These are phyloP conservation scores for Naganishia kalamii DNA, from an alignment of 768 basidiomycete species.

Conservation along the genomic window DNA sequence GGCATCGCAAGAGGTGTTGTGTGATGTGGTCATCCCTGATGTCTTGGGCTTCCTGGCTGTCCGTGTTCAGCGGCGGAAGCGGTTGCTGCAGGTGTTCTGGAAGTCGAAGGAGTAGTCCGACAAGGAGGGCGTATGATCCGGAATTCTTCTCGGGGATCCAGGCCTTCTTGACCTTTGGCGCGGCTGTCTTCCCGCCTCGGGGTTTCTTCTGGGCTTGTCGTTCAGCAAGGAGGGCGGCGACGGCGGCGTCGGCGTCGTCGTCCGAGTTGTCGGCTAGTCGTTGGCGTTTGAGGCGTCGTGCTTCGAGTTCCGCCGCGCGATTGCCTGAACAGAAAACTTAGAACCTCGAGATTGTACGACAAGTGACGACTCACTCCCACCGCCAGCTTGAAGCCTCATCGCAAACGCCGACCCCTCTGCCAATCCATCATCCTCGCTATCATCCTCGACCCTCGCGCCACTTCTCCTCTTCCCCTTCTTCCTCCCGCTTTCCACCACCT, in stretches of 20 bases:
- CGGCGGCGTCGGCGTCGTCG: background rate
- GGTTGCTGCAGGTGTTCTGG: constrained; percentile 5
- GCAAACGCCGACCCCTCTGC: background rate
- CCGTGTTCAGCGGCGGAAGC: background rate
- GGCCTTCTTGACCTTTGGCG: background rate
- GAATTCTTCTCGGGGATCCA: constrained; percentile 37
- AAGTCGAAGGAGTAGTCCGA: constrained; percentile 34
- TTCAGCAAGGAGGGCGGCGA: background rate
- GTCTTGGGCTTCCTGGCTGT: constrained; percentile 29
- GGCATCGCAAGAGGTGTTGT: constrained; percentile 28
- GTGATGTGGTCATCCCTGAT: constrained; percentile 24
- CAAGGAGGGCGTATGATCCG: constrained; percentile 41
- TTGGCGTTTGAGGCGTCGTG: background rate
- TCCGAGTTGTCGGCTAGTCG: background rate
- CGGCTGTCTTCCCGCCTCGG: constrained; percentile 17
- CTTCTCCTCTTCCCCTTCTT: background rate
- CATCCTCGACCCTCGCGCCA: background rate
- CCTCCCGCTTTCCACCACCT: background rate
- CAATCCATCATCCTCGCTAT: background rate
- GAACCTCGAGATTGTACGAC: background rate
- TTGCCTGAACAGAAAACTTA: background rate
- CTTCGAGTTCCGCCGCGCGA: background rate
- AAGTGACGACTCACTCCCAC: background rate
- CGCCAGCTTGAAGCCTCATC: constrained; percentile 4
- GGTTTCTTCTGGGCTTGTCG: background rate